phyloP scores from a whole-genome alignment of 2,329 filamentous ascomycete genomes.

The Didymella sp. region DNA sequence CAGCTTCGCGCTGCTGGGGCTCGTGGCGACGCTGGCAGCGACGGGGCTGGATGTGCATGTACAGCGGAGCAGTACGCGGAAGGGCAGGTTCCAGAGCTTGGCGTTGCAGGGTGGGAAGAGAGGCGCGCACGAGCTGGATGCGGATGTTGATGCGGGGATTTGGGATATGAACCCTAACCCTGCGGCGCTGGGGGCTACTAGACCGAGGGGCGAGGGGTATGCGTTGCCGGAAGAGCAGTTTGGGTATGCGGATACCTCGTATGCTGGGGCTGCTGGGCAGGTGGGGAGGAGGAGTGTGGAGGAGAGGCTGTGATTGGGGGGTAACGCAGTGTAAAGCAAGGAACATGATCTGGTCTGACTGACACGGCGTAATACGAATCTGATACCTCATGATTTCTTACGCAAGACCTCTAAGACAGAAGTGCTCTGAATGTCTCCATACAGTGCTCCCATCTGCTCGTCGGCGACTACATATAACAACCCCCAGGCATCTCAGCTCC shows the following conservation, averaged over 20 bases:
- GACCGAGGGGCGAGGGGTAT: slow-evolving; percentile 47
- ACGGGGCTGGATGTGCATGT: slow-evolving; percentile 61
- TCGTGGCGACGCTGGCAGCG: slow-evolving; percentile 56
- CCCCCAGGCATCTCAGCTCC: too few species aligned
- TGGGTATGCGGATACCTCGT: slow-evolving; percentile 51
- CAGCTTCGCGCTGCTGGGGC: slow-evolving; percentile 60
- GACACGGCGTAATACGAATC: too few species aligned
- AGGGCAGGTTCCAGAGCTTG: slow-evolving; percentile 60
- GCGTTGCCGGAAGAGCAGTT: slow-evolving; percentile 53
- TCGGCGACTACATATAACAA: too few species aligned
- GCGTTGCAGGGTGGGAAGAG: slow-evolving; percentile 45
- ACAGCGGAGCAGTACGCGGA: slow-evolving; percentile 46
- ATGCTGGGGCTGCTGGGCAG: slow-evolving; percentile 46
- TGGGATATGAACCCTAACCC: slow-evolving; percentile 39
- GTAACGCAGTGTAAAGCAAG: too few species aligned
- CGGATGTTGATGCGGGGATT: slow-evolving; percentile 1
- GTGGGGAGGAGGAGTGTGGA: slow-evolving; percentile 25
- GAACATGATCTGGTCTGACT: too few species aligned
- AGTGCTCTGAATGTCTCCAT: too few species aligned
- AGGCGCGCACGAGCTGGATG: neutral
- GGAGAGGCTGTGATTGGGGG: slow-evolving; percentile 13
- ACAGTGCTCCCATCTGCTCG: too few species aligned
- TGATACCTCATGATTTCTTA: too few species aligned
- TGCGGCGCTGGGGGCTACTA: slow-evolving; percentile 14
- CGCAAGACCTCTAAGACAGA: too few species aligned